Conservation (phyloP, 2,329 filamentous ascomycete genomes). For the Coniochaeta ligniaria region DNA sequence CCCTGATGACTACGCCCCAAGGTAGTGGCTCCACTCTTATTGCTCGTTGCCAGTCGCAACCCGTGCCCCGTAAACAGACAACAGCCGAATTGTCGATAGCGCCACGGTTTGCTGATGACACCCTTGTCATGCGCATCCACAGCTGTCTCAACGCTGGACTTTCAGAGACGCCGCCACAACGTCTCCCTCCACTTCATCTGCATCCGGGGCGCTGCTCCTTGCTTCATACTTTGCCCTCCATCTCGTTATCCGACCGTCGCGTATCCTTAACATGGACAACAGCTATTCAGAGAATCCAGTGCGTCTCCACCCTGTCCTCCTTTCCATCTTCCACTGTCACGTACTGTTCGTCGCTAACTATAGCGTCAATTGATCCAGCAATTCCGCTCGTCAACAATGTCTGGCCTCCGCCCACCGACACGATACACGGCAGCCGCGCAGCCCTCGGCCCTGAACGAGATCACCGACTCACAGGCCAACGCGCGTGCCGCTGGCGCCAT, state of each 20-base stretch:
- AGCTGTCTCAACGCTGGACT: slow-evolving; percentile 2
- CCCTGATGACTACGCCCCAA: no score
- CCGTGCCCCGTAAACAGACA: background rate
- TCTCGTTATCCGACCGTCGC: slow-evolving; percentile 17
- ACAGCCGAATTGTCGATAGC: slow-evolving; percentile 1
- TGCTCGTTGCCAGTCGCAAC: background rate
- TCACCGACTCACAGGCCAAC: slow-evolving; percentile 56
- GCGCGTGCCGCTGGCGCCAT: slow-evolving; percentile 33
- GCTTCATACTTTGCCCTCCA: slow-evolving; percentile 23
- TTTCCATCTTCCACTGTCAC: background rate
- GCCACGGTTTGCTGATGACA: background rate
- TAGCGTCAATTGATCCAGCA: background rate
- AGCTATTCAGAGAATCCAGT: slow-evolving; percentile 23
- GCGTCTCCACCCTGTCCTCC: slow-evolving; percentile 9
- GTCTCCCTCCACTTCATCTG: slow-evolving; percentile 19
- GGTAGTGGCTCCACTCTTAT: no score
- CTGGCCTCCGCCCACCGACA: slow-evolving; percentile 11
- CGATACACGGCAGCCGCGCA: slow-evolving; percentile 13
- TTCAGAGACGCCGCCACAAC: slow-evolving; percentile 15
- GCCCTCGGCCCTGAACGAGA: slow-evolving; percentile 37
- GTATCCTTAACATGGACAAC: slow-evolving; percentile 25
- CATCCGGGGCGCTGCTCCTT: slow-evolving; percentile 29
- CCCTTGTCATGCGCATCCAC: background rate
- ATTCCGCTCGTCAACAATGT: slow-evolving; percentile 2
- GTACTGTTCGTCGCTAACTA: slow-evolving; percentile 3